phyloP scores from a whole-genome alignment of 805 yeast species.

The Grigorovia yakushimaensis region DNA sequence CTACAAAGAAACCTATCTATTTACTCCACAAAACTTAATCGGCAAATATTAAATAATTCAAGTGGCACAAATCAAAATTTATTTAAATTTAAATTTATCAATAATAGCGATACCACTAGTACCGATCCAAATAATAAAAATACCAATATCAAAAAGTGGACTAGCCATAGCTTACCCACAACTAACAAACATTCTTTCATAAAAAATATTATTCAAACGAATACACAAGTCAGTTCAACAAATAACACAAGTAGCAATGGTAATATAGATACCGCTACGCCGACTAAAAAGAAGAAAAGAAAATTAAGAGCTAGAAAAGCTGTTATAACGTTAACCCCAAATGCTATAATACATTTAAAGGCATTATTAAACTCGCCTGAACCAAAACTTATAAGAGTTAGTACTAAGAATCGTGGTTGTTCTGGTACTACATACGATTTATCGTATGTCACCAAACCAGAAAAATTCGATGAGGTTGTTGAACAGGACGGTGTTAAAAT shows the following conservation, averaged over 20 bases:
- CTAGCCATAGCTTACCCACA: slow-evolving; percentile 36
- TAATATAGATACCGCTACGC: slow-evolving; percentile 1
- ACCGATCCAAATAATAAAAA: neutral
- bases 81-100: neutral
- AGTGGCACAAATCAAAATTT: neutral
- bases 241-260: neutral
- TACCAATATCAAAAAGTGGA: slow-evolving; percentile 22
- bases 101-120: neutral
- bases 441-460: slow-evolving; percentile 82
- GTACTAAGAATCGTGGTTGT: slow-evolving; percentile 94
- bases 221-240: slow-evolving; percentile 1
- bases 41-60: neutral
- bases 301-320: slow-evolving; percentile 81
- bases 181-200: neutral
- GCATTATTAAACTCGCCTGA: slow-evolving; percentile 66
- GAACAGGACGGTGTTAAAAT: slow-evolving; percentile 92
- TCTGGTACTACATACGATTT: slow-evolving; percentile 88
- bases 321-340: slow-evolving; percentile 67
- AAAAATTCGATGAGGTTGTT: slow-evolving; percentile 90
- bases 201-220: neutral
- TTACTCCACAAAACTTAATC: neutral
- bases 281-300: slow-evolving; percentile 39
- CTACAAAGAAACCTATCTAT: neutral
- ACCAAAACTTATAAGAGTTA: slow-evolving; percentile 83
- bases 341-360: slow-evolving; percentile 64